Evolutionary conservation across 495 filamentous ascomycete species (phyloP).

Genomic region (Elasticomyces elasticus): DNA sequence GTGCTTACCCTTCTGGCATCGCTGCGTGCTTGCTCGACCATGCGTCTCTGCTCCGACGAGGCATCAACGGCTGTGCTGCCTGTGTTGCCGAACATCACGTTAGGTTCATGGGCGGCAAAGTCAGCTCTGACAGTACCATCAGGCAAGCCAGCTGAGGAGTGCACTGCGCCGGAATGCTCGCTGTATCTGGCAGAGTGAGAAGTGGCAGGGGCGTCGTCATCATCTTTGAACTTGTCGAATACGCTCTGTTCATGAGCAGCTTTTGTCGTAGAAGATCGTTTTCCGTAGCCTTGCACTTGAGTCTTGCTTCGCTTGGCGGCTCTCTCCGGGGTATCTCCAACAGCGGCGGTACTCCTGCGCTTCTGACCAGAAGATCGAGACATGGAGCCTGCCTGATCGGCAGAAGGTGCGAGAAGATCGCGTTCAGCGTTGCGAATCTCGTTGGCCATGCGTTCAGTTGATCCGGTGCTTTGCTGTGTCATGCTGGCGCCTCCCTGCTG

Average conservation of each 20-base stretch:
- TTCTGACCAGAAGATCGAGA: not conserved
- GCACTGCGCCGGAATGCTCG: conserved; percentile 5
- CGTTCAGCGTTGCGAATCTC: conserved; percentile 13
- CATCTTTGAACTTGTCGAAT: not conserved
- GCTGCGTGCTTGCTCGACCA: conserved; percentile 2
- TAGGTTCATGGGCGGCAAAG: conserved; percentile 19
- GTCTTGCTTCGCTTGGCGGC: not conserved
- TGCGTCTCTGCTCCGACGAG: conserved; percentile 2
- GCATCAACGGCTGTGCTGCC: conserved; percentile 13
- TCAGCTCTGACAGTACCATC: conserved; percentile 7
- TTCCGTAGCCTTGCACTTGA: no score
- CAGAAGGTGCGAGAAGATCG: not conserved
- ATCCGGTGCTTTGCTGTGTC: conserved; percentile 13
- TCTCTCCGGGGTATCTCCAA: no score
- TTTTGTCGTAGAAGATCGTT: no score
- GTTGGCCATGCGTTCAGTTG: conserved; percentile 10
- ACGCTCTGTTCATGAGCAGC: not conserved
- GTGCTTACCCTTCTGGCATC: not conserved
- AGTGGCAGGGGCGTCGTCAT: not conserved
- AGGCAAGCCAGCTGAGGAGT: conserved; percentile 12
- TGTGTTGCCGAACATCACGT: conserved; percentile 20
- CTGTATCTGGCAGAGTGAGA: conserved; percentile 6
- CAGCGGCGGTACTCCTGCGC: not conserved
- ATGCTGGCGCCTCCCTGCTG: not conserved
- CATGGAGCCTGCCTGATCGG: not conserved